These are phyloP conservation scores for Trichaptum fuscoviolaceum DNA, from an alignment of 768 basidiomycete species.

Conservation along the genomic window DNA sequence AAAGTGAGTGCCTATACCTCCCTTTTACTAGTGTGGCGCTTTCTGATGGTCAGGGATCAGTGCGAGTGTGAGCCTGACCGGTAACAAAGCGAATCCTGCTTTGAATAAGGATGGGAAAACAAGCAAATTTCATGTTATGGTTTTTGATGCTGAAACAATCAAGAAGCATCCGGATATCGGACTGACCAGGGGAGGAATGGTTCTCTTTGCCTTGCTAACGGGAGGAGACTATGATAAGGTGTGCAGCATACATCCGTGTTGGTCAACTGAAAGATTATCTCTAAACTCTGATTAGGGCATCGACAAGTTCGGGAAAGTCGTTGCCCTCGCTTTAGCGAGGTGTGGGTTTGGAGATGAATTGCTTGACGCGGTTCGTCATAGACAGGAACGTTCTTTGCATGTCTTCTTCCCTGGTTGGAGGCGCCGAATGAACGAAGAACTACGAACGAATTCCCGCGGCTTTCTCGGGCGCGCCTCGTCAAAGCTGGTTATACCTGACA, in stretches of 20 bases:
- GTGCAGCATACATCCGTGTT: neutral
- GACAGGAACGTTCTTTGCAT: conserved; percentile 10
- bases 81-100: conserved; percentile 23
- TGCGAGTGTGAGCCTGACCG: conserved; percentile 19
- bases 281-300: conserved; percentile 16
- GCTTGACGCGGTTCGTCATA: conserved; percentile 16
- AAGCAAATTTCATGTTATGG: conserved; percentile 19
- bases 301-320: conserved; percentile 15
- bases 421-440: conserved; percentile 18
- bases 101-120: conserved; percentile 20
- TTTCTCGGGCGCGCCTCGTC: conserved; percentile 14
- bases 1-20: conserved; percentile 26
- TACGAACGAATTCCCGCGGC: conserved; percentile 21
- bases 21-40: neutral
- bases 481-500: conserved; percentile 13
- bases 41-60: conserved; percentile 7
- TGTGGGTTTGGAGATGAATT: conserved; percentile 24
- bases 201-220: conserved; percentile 28
- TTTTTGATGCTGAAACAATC: conserved; percentile 22
- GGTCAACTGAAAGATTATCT: neutral
- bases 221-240: conserved; percentile 33
- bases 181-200: conserved; percentile 25
- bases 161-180: conserved; percentile 17
- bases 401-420: conserved; percentile 22
- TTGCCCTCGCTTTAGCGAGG: conserved; percentile 21